phyloP scores from a whole-genome alignment of 371 early-diverging fungal species.

The Haplosporangium sp. region DNA sequence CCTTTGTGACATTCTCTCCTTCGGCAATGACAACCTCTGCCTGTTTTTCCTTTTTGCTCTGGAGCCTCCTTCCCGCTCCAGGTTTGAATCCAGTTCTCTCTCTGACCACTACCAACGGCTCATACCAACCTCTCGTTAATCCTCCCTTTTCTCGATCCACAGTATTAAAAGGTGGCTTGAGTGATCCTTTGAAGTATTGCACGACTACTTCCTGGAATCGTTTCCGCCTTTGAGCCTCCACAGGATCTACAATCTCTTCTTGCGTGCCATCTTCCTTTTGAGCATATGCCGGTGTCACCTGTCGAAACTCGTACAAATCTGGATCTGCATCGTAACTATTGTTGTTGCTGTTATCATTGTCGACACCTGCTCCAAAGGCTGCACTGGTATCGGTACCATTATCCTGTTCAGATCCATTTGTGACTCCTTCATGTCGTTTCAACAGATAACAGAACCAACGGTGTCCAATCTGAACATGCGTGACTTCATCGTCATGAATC shows the following conservation, averaged over 20 bases:
- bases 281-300: constrained; percentile 36
- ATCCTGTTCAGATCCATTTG: constrained; percentile 4
- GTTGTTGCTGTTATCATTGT: constrained; percentile 8
- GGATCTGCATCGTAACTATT: constrained; percentile 34
- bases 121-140: constrained; percentile 53
- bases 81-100: constrained; percentile 53
- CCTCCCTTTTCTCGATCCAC: constrained; percentile 52
- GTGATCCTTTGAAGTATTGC: constrained; percentile 42
- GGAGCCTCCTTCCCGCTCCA: constrained; percentile 33
- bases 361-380: constrained; percentile 30
- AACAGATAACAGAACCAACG: constrained; percentile 62
- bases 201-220: constrained; percentile 55
- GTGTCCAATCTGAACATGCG: constrained; percentile 66
- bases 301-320: constrained; percentile 47
- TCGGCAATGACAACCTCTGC: not conserved
- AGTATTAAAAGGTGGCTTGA: constrained; percentile 70
- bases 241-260: constrained; percentile 48
- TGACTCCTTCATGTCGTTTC: constrained; percentile 47
- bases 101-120: constrained; percentile 51
- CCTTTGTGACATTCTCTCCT: not conserved
- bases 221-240: constrained; percentile 45
- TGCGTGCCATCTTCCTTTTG: constrained; percentile 20
- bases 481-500: constrained; percentile 68
- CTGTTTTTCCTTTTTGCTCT: constrained; percentile 25
- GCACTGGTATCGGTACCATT: not conserved